Evolutionary conservation across 2,329 filamentous ascomycete species (phyloP), one percentile per base, ranked within the genome.

Genomic region (Apiospora arundinis): DNA sequence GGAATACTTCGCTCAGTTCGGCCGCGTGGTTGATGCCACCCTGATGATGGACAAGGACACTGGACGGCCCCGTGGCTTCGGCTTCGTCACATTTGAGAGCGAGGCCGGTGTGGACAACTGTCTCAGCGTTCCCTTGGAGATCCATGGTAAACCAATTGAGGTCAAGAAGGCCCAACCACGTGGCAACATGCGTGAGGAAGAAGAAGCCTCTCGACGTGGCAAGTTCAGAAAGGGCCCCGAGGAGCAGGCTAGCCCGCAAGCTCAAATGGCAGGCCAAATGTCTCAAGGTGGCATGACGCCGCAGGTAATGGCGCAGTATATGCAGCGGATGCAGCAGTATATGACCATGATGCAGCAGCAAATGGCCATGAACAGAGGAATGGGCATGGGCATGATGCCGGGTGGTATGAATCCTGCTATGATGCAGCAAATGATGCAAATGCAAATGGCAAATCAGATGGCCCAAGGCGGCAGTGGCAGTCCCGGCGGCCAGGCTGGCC

Each of bases 41-140:
- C 90, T 99, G 2, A 99, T 99, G 96, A 99, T 99, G 91, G 96
- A 99, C 82, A 99, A 99, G 83, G 96, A 99, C 81, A 99, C 96
- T 0, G 96, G 96, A n/a, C 91, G 96, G 52, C 96, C 96, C 2
- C 90, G 96, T 79, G 96, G 96, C 1, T 99, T 99, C 78, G 96
- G 96, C 18, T 99, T 99, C 81, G 96, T 99, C 69, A 99, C 96
- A 0, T 99, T 99, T 77, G 96, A 99, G 83, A 97, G 92, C 75
- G 96, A 99, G 78, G 92, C 94, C 21, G 96, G 96, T 23, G 96
- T 99, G 63, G 96, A 99, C 75, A 93, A 93, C 45, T 97, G 95
- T 73, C 90, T 99, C 60, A 91, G 92, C 70, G 89, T 92, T 28
- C 93, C 94, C 21, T 88, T 99, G 16, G 94, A 96, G 80, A 98